A percentile compares a stretch with the other conserved stretches of the same genome.
These are phyloP conservation scores for Trichoderma aggressivum DNA, from an alignment of 2,329 filamentous ascomycete species.

Conservation along the genomic window DNA sequence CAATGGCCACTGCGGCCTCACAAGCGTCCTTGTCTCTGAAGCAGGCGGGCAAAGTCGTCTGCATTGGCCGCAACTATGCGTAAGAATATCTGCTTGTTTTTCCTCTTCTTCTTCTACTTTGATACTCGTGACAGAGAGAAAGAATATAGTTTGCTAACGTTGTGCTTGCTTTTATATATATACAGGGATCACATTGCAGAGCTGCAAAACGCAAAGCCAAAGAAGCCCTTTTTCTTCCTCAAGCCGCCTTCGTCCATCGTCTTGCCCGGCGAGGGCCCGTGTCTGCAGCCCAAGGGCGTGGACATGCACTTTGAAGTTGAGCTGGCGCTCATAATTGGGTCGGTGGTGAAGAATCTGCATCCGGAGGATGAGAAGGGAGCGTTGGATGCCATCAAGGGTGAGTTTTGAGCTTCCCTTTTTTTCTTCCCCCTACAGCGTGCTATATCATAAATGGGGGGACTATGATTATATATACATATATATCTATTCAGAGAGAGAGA, in stretches of 20 bases:
- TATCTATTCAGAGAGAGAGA: not conserved
- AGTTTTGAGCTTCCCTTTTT: slow-evolving; percentile 23
- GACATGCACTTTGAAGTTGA: slow-evolving; percentile 94
- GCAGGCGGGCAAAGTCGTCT: slow-evolving; percentile 73
- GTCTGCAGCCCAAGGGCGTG: slow-evolving; percentile 78
- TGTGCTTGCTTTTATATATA: not conserved
- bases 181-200: slow-evolving; percentile 90
- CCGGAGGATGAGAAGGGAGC: slow-evolving; percentile 72
- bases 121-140: not conserved
- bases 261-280: slow-evolving; percentile 70
- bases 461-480: not conserved
- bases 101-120: not conserved
- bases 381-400: slow-evolving; percentile 77
- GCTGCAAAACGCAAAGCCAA: slow-evolving; percentile 80
- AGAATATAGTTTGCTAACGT: not conserved
- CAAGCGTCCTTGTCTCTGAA: slow-evolving; percentile 43
- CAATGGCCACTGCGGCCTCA: slow-evolving; percentile 39
- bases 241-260: slow-evolving; percentile 89
- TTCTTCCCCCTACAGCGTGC: too few relatives aligned
- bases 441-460: too few relatives aligned
- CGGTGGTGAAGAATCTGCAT: slow-evolving; percentile 71
- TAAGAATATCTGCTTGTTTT: slow-evolving; percentile 42
- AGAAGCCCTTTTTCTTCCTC: slow-evolving; percentile 98
- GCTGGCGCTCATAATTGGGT: slow-evolving; percentile 84
- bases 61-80: slow-evolving; percentile 96